Conservation (phyloP, 202 grass and related monocot species). For the Elaeis oleifera region DNA sequence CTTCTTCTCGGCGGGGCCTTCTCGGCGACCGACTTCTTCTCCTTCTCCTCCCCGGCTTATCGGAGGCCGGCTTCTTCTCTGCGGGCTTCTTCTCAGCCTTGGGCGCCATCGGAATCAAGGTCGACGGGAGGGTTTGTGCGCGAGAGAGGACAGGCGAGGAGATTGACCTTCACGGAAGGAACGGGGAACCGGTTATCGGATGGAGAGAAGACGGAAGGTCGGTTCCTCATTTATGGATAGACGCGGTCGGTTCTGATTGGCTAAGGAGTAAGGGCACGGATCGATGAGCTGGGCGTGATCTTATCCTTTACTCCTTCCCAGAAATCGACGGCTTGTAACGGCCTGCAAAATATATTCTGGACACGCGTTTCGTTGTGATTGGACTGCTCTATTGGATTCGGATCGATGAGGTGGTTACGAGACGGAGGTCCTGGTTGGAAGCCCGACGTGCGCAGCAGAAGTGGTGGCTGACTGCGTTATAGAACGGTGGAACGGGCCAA, state of each 20-base stretch:
- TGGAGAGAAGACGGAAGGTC: background rate
- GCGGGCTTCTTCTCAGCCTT: conserved; percentile 71
- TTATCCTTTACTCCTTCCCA: background rate
- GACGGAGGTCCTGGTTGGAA: no score
- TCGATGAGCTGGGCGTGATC: conserved; percentile 22
- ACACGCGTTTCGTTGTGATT: no score
- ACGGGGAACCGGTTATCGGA: background rate
- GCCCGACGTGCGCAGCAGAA: no score
- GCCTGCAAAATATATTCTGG: background rate
- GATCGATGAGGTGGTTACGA: no score
- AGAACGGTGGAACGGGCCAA: no score
- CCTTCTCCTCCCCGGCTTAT: conserved; percentile 36
- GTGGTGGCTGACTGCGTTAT: no score
- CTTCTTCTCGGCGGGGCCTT: conserved; percentile 52
- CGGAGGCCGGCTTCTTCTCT: conserved; percentile 49
- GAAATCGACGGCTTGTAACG: conserved; percentile 3
- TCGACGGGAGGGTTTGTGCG: background rate
- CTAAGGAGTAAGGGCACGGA: conserved; percentile 7
- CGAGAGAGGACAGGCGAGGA: no score
- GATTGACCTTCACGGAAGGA: background rate
- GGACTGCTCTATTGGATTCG: no score
- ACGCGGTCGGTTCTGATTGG: conserved; percentile 25
- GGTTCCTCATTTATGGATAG: conserved; percentile 22
- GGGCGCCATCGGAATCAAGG: conserved; percentile 36
- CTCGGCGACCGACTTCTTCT: conserved; percentile 43